Evolutionary conservation across 225 moss, liverwort and hornwort species (phyloP), one percentile per base, ranked within the genome.

Genomic region (Physcomitrium patens): DNA sequence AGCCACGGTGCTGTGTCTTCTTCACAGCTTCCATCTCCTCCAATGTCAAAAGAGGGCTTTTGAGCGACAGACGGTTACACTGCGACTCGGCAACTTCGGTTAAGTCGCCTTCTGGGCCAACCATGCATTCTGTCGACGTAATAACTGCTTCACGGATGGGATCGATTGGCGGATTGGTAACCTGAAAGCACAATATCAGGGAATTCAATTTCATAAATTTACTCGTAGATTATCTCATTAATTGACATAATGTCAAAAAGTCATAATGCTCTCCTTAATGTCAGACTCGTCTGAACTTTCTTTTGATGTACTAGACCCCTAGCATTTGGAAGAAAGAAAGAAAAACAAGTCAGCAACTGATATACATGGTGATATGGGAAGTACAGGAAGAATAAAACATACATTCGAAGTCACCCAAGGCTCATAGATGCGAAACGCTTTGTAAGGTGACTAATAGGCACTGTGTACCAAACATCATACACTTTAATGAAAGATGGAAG

Each of bases 11-110:
- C 16, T 88, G 67, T 75, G 85, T 86, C 22, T 87, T 88, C 82
- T 94, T 94, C 7, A 94, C 66, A 24, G 91, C 81, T 77, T 94
- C 88, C 91, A 94, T 94, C 84, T 94, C 94, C 62, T 89, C 91
- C 51, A 90, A 54, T 64, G 79, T 84, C 53, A 94, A 53, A 9
- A 91, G 80, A 17, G 91, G 88, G 51, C 77, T 89, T 55, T 91
- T 94, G 9, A 94, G 77, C 16, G 91, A 91, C 17, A 94, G 88
- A 12, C 91, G 85, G 41, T 85, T 80, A 76, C 94, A 94, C 67
- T 91, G 94, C 23, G 78, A 71, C 83, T 94, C 94, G 9, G 80
- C 59, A 7, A 77, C 86, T 83, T 94, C 90, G 46, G 91, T 94
- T 51, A 94, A 82, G 67, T 94, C 91, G 58, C 94, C 91, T 65